phyloP scores from a whole-genome alignment of 2,329 filamentous ascomycete genomes.

The Celoporthe dispersa region DNA sequence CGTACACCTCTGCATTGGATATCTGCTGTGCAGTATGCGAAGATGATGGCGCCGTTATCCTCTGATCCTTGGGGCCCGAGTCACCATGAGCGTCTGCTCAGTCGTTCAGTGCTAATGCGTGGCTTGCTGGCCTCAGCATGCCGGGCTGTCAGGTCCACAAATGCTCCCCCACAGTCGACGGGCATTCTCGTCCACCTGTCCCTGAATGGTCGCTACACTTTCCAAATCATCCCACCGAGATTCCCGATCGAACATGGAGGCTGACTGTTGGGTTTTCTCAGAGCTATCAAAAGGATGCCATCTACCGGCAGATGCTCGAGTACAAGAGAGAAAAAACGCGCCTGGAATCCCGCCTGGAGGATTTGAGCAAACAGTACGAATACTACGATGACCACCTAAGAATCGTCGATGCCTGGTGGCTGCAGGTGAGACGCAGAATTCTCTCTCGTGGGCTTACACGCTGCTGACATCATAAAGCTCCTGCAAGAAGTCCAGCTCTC shows the following conservation, averaged over 20 bases:
- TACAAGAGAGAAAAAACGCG: slow-evolving; percentile 90
- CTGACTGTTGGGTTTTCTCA: slow-evolving; percentile 53
- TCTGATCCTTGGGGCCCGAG: slow-evolving; percentile 33
- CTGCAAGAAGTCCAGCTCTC: slow-evolving; percentile 67
- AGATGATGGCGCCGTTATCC: not conserved
- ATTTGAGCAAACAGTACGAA: slow-evolving; percentile 75
- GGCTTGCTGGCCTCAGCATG: slow-evolving; percentile 49
- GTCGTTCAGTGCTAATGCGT: slow-evolving; percentile 48
- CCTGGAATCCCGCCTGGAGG: slow-evolving; percentile 79
- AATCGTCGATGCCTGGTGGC: slow-evolving; percentile 90
- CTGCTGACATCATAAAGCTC: slow-evolving; percentile 49
- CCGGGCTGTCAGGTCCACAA: slow-evolving; percentile 41
- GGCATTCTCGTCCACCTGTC: slow-evolving; percentile 24
- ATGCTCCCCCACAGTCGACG: slow-evolving; percentile 26
- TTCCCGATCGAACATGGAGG: slow-evolving; percentile 35
- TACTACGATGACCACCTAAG: slow-evolving; percentile 94
- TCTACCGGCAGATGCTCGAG: slow-evolving; percentile 96
- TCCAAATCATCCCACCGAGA: slow-evolving; percentile 35
- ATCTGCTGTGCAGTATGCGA: not conserved
- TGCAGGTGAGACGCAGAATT: slow-evolving; percentile 69
- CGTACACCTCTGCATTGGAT: slow-evolving; percentile 13
- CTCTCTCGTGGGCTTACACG: slow-evolving; percentile 21
- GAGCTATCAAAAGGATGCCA: slow-evolving; percentile 95
- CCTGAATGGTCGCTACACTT: slow-evolving; percentile 30
- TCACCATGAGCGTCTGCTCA: slow-evolving; percentile 35